These are phyloP conservation scores for Angomonas deanei DNA, from an alignment of 208 protist genomes.

Conservation along the genomic window DNA sequence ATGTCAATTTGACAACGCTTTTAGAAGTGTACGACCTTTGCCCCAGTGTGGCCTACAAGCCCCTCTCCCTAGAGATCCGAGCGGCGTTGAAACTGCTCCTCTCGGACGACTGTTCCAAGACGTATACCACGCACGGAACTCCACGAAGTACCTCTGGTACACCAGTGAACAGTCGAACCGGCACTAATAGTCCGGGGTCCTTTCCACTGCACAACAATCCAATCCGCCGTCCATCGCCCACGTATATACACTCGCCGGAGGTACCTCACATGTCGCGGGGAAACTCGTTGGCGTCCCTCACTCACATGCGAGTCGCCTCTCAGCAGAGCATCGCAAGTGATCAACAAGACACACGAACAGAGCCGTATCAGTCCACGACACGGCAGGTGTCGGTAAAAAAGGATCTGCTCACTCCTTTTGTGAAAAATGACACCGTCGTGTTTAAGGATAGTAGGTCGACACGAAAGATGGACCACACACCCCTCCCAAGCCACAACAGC, in stretches of 20 bases:
- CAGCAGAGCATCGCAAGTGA: background rate
- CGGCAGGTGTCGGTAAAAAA: background rate
- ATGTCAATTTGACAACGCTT: too few relatives aligned
- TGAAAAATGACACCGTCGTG: background rate
- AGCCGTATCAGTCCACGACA: background rate
- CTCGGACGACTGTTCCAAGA: background rate
- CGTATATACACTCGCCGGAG: background rate
- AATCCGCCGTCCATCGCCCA: background rate
- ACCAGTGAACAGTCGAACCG: background rate
- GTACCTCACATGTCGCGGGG: background rate
- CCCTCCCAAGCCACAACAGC: background rate
- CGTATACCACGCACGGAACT: slow-evolving; percentile 6
- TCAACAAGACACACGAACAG: background rate
- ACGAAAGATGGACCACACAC: background rate
- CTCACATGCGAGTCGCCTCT: too few relatives aligned
- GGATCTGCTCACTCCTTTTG: background rate
- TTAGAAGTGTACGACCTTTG: background rate
- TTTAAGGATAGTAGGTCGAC: background rate
- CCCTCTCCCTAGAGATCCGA: slow-evolving; percentile 2
- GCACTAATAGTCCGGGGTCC: background rate
- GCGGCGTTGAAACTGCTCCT: slow-evolving; percentile 1
- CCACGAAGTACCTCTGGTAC: background rate
- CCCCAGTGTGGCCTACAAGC: background rate
- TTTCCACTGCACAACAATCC: background rate
- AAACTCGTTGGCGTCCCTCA: background rate